Evolutionary conservation across 208 protist species (phyloP).

Genomic region (Leishmania tarentolae): DNA sequence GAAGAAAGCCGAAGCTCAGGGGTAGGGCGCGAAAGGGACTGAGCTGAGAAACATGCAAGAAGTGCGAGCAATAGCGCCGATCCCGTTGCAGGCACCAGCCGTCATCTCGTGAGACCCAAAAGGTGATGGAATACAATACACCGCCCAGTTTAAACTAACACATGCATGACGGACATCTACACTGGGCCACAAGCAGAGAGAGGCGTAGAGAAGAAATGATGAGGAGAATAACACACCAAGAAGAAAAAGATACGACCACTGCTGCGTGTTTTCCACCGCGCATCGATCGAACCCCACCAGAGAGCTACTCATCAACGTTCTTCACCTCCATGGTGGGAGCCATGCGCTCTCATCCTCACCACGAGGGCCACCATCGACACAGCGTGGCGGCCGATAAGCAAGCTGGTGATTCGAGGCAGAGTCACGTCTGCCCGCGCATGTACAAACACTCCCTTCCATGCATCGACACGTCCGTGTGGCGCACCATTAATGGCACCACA

Average conservation of each 20-base stretch:
- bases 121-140: background rate
- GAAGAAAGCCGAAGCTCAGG: background rate
- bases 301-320: background rate
- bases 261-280: background rate
- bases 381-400: background rate
- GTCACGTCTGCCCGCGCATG: background rate
- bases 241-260: background rate
- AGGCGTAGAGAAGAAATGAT: slow-evolving; percentile 8
- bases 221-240: slow-evolving; percentile 1
- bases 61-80: background rate
- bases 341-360: background rate
- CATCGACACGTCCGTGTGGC: background rate
- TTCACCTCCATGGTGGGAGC: background rate
- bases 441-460: background rate
- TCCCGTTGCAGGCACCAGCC: background rate
- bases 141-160: too few species aligned
- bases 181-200: background rate
- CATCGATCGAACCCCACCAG: background rate
- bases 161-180: background rate
- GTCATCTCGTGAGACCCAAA: background rate
- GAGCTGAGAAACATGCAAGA: background rate
- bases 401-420: background rate
- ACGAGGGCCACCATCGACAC: background rate
- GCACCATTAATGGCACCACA: background rate
- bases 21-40: background rate